Evolutionary conservation across 176 grass and related monocot species (phyloP).

Genomic region (Aegilops sharonensis): DNA sequence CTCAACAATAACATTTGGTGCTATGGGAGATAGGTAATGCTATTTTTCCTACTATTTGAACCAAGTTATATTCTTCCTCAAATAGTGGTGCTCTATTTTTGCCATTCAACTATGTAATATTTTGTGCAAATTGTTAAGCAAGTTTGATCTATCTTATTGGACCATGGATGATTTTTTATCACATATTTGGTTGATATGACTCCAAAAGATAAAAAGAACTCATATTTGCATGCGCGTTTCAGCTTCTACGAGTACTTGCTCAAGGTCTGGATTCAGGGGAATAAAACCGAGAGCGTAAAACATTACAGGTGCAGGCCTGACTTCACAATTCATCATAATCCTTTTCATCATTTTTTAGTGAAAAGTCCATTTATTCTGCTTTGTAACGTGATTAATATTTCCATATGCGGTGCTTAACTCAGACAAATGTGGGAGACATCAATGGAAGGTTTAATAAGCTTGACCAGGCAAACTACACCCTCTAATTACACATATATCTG

Average conservation of each 20-base stretch:
- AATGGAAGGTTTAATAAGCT: constrained; percentile 95
- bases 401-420: constrained; percentile 27
- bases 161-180: constrained; percentile 10
- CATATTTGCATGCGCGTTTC: constrained; percentile 28
- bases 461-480: constrained; percentile 77
- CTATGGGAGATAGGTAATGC: constrained; percentile 96
- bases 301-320: constrained; percentile 74
- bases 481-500: constrained; percentile 95
- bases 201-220: not conserved
- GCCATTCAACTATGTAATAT: not conserved
- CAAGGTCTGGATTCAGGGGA: constrained; percentile 98
- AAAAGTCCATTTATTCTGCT: constrained; percentile 1
- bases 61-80: constrained; percentile 21
- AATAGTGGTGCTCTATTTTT: constrained; percentile 4
- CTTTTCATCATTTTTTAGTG: not conserved
- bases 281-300: constrained; percentile 91
- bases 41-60: constrained; percentile 24
- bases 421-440: constrained; percentile 99
- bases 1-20: constrained; percentile 99
- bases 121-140: constrained; percentile 10
- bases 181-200: not conserved
- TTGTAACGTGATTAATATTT: constrained; percentile 5
- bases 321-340: constrained; percentile 16
- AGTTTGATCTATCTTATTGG: constrained; percentile 4
- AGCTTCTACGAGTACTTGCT: constrained; percentile 99